Evolutionary conservation across 805 yeast genomes (phyloP).

Genomic region (Nakazawaea ernobii): DNA sequence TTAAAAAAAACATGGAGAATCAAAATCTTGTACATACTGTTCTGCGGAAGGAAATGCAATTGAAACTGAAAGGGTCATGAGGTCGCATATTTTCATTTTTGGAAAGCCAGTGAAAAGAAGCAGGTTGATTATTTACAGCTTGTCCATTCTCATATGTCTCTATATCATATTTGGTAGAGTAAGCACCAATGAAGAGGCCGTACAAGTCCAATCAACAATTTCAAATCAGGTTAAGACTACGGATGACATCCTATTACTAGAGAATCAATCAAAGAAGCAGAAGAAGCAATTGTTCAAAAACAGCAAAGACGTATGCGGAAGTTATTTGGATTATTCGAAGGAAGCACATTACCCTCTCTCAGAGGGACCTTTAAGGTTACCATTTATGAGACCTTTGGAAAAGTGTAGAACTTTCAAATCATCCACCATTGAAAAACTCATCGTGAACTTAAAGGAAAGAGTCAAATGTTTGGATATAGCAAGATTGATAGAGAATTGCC

Average conservation of each 20-base stretch:
- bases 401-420: slow-evolving; percentile 72
- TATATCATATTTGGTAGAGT: background rate
- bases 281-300: background rate
- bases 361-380: slow-evolving; percentile 47
- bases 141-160: background rate
- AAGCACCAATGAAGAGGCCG: background rate
- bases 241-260: background rate
- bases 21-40: too few species aligned
- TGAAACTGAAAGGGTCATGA: too few species aligned
- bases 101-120: background rate
- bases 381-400: slow-evolving; percentile 71
- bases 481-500: slow-evolving; percentile 70
- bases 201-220: background rate
- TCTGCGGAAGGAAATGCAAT: too few species aligned
- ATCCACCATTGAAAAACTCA: slow-evolving; percentile 51
- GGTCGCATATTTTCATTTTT: background rate
- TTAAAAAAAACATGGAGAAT: too few species aligned
- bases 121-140: background rate
- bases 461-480: slow-evolving; percentile 63
- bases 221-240: too few species aligned
- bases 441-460: slow-evolving; percentile 43
- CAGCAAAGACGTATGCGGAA: slow-evolving; percentile 39
- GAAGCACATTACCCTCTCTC: slow-evolving; percentile 51
- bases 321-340: slow-evolving; percentile 57
- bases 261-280: background rate